Evolutionary conservation across 768 basidiomycete species (phyloP).

Genomic region (Mrakia gelida): DNA sequence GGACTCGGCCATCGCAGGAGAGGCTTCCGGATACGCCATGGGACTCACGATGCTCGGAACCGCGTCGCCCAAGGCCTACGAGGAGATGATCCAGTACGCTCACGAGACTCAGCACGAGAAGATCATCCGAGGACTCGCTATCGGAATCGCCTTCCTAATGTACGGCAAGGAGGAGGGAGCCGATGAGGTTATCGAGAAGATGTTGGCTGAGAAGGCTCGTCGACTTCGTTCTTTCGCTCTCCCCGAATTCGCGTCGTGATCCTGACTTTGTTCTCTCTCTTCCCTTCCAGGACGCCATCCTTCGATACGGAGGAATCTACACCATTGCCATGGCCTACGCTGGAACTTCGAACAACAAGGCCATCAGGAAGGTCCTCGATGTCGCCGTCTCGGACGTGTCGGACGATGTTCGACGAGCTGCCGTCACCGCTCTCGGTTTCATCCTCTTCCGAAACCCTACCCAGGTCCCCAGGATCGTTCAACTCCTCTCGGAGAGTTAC

Average conservation of each 20-base stretch:
- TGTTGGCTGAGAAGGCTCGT: conserved; percentile 81
- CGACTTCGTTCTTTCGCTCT: not conserved
- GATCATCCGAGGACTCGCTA: conserved; percentile 90
- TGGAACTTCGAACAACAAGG: conserved; percentile 89
- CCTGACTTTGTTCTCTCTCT: not conserved
- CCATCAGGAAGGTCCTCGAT: conserved; percentile 83
- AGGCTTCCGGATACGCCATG: conserved; percentile 95
- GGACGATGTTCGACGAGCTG: conserved; percentile 93
- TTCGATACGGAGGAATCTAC: conserved; percentile 96
- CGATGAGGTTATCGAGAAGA: conserved; percentile 67
- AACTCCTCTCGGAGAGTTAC: conserved; percentile 94
- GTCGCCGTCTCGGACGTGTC: conserved; percentile 98
- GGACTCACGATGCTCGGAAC: conserved; percentile 98
- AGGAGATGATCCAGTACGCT: conserved; percentile 95
- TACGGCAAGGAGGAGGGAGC: conserved; percentile 92
- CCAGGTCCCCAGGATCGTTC: conserved; percentile 94
- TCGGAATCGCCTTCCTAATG: conserved; percentile 86
- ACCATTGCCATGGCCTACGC: conserved; percentile 94
- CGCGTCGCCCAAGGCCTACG: conserved; percentile 67
- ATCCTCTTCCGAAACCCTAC: conserved; percentile 93
- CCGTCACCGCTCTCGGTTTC: conserved; percentile 93
- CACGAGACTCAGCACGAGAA: conserved; percentile 98
- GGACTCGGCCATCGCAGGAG: conserved; percentile 93
- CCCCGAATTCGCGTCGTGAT: not conserved
- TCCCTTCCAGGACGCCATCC: conserved; percentile 75